Base-by-base conservation (phyloP, 2,329 filamentous ascomycete genomes). In the Albophoma yamanashiensis region DNA sequence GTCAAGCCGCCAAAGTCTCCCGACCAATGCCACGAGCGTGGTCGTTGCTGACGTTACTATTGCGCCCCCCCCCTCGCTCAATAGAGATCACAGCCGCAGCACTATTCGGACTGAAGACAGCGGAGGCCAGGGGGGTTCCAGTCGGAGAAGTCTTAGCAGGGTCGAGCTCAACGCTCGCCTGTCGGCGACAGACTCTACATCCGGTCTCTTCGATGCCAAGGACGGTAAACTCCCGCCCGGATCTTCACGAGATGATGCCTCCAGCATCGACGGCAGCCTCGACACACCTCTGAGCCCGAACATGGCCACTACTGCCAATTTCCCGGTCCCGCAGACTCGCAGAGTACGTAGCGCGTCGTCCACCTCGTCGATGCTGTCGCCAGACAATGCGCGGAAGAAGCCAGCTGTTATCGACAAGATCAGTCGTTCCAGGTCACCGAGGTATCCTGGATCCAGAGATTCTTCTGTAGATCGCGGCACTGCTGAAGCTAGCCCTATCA, bases 381-480 rank as follows among this genome's bases (percentile, higher is more conserved):
- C 73, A 1, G 70, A 74, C 36, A 76, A 78, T 9, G 65, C 73
- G 43, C 68, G 74, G 63, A 70, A 79, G 69, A 72, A 77, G 62
- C 75, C 84, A 1, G 76, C 78, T 2, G 78, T 84, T 5, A 83
- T 84, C 59, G 78, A 82, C 65, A 79, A 79, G n/a, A 82, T 84
- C 55, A 80, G 75, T 62, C 75, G 75, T 11, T 75, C 79, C 11
- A 74, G 74, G 38, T 75, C 75, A 31, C 74, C 77, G 2, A 75
- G 70, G 8, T 72, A 71, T 36, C 72, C 72, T 9, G 76, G 74
- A 17, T 86, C 85, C 15, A 77, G 82, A 61, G 82, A 82, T 8
- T 86, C 84, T 1, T 87, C 84, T 1, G 71, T 82, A 58, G 84
- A 86, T 55, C 78, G 79, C 31, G 79, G 81, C 57, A 81, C 78